Percentiles rank a stretch among this genome's conserved stretches.
Evolutionary conservation across 306 rosid genomes (phyloP).

Genomic region (Pueraria montana): DNA sequence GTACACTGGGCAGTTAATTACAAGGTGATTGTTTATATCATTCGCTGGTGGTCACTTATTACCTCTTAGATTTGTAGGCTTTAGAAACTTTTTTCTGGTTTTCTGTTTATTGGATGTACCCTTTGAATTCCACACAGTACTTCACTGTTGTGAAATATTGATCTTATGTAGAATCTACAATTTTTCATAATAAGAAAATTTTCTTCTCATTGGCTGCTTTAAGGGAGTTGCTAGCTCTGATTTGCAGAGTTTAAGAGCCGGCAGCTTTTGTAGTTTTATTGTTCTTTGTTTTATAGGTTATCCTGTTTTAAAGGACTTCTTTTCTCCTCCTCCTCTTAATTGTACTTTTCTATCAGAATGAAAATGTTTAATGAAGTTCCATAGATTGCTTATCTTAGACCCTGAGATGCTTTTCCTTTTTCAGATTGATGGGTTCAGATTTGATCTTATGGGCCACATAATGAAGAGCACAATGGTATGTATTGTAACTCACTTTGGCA

Average conservation of each 20-base stretch:
- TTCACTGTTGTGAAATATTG: not conserved
- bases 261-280: not conserved
- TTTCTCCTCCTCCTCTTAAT: not conserved
- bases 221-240: not conserved
- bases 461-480: constrained; percentile 97
- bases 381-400: constrained; percentile 18
- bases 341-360: not conserved
- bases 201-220: not conserved
- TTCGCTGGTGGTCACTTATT: constrained; percentile 40
- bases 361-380: constrained; percentile 23
- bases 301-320: constrained; percentile 31
- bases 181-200: not conserved
- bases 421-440: constrained; percentile 98
- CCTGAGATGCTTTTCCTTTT: constrained; percentile 35
- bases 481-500: constrained; percentile 39
- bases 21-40: constrained; percentile 70
- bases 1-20: constrained; percentile 90
- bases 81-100: constrained; percentile 23
- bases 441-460: constrained; percentile 97
- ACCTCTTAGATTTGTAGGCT: constrained; percentile 34
- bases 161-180: not conserved
- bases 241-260: not conserved
- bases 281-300: constrained; percentile 16
- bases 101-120: constrained; percentile 8
- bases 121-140: constrained; percentile 19